phyloP scores from a whole-genome alignment of 352 stramenopile species.

The Globisporangium nagaii region DNA sequence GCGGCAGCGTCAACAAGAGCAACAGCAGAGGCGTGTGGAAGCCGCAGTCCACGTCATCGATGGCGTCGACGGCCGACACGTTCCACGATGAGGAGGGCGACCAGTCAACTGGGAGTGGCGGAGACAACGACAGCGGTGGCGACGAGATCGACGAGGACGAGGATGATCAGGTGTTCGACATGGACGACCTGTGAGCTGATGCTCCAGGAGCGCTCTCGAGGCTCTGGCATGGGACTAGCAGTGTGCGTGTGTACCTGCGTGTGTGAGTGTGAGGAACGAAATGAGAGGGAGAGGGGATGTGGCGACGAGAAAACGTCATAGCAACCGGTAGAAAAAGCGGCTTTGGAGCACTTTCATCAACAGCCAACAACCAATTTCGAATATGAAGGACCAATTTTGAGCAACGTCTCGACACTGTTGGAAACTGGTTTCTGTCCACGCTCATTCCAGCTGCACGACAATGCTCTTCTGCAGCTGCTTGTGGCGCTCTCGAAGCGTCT shows the following conservation, averaged over 20 bases:
- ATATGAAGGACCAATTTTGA: too few species aligned
- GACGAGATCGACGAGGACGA: conserved; percentile 15
- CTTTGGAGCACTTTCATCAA: too few species aligned
- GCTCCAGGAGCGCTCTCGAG: background rate
- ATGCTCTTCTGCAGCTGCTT: conserved; percentile 20
- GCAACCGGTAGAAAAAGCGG: too few species aligned
- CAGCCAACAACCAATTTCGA: too few species aligned
- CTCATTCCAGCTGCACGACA: background rate
- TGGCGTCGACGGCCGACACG: conserved; percentile 27
- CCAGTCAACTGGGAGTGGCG: conserved; percentile 11
- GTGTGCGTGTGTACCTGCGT: too few species aligned
- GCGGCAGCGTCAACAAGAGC: conserved; percentile 1
- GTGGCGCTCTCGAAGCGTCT: conserved; percentile 19
- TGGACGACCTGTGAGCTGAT: conserved; percentile 49
- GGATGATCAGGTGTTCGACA: conserved; percentile 39
- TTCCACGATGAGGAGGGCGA: conserved; percentile 23
- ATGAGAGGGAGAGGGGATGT: background rate
- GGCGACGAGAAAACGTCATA: too few species aligned
- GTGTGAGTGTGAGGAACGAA: too few species aligned
- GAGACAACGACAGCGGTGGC: conserved; percentile 15
- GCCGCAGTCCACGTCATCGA: conserved; percentile 25
- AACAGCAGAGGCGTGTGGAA: conserved; percentile 7
- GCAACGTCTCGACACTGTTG: too few species aligned
- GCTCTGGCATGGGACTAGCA: too few species aligned
- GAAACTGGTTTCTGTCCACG: too few species aligned